Evolutionary conservation across 179 eudicot genomes (phyloP), one percentile per base, ranked within the genome.

Genomic region (Silene vulgaris): DNA sequence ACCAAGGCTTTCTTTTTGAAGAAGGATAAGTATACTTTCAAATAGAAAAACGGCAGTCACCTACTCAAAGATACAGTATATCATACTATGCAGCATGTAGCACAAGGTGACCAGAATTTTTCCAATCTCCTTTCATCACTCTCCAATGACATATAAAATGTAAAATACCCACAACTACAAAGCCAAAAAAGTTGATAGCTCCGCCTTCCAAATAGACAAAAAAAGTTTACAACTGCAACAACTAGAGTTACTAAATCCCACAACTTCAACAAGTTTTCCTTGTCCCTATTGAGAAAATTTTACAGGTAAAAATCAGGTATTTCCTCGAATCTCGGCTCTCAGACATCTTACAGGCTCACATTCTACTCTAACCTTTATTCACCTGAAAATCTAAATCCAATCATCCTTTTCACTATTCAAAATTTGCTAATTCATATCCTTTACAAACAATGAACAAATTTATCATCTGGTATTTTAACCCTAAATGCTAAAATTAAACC

Each of bases 251-350:
- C 12, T 67, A 67, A 35, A 35, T 35, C 52, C 52, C 19, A 17
- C 54, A 67, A 40, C 12, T 40, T 40, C 48, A 65, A 20, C 3
- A 17, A 1, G 64, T 60, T 19, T 17, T 60, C 29, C 13, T 3
- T 60, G 8, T 8, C 64, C 11, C 64, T 19, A 19, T 19, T 8
- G 48, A 40, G 48, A 60, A 60, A 60, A 2, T 1, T 1, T 52
- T 13, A 13, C 59, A 69, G 37, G 59, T 56, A 57, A 35, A 50
- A 40, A 57, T 16, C 60, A 9, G 16, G 52, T 19, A 21, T 40
- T 66, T 66, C n/a, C 50, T 43, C 14, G 73, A 35, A 61, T 70
- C 79, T 70, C 17, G 13, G 3, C 37, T 23, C 29, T 21, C 40
- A 52, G 3, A 19, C 16, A 35, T 35, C 40, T 35, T 14, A 45